These are phyloP conservation scores for Ajuga reptans DNA, from an alignment of 305 asterid genomes.

Conservation along the genomic window DNA sequence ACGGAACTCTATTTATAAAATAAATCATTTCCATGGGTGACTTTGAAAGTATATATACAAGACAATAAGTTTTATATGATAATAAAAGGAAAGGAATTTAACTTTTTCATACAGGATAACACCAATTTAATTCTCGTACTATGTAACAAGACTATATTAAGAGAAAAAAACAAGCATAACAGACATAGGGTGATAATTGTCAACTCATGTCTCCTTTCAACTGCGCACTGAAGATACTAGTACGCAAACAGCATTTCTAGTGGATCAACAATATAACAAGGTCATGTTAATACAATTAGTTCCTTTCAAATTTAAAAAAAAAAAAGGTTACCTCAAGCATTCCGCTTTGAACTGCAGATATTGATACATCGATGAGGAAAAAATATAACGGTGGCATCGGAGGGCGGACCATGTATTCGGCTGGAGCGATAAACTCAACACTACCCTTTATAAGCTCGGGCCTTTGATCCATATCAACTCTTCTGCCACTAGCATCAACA, in stretches of 20 bases:
- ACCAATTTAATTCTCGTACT: background rate
- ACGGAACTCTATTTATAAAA: background rate
- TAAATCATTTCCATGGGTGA: background rate
- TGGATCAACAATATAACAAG: constrained; percentile 15
- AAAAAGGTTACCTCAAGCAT: constrained; percentile 80
- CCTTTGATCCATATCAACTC: constrained; percentile 85
- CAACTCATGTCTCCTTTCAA: constrained; percentile 2
- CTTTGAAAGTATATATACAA: background rate
- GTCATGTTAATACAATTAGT: background rate
- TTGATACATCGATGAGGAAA: constrained; percentile 93
- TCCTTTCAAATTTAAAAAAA: background rate
- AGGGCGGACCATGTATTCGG: constrained; percentile 98
- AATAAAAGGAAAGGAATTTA: background rate
- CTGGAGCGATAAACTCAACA: constrained; percentile 91
- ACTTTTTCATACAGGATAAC: background rate
- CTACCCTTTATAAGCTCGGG: constrained; percentile 93
- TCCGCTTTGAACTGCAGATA: constrained; percentile 88
- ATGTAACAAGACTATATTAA: background rate
- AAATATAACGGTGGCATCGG: constrained; percentile 95
- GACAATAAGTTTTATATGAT: background rate
- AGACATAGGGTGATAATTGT: background rate
- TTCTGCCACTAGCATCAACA: constrained; percentile 78
- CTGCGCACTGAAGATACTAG: background rate
- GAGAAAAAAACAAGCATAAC: background rate
- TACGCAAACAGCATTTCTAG: constrained; percentile 1